Evolutionary conservation across 192 early-diverging fungal species (phyloP), one percentile per base, ranked within the genome.

Genomic region (Podila epigama): DNA sequence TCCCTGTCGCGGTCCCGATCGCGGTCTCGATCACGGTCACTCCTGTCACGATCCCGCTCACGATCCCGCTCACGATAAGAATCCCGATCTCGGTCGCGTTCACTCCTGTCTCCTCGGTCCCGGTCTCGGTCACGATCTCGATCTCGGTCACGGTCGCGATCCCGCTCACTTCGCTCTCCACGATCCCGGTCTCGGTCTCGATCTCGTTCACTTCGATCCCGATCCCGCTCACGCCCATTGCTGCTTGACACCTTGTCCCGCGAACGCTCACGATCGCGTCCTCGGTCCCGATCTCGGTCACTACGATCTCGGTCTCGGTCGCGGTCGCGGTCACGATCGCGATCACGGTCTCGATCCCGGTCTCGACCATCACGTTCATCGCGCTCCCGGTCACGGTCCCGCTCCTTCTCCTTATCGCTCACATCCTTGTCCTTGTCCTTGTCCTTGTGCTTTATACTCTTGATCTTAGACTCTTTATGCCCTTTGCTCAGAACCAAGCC

Each of bases 351-450:
- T 9, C 51, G 63, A 36, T 61, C 61, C 31, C 58, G 36, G 0
- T 69, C 67, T 20, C 52, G 22, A 5, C 52, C 25, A 28, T 54
- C 52, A 54, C 52, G 52, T 20, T 25, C 25, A 15, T 50, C 56
- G 33, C 55, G 42, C 41, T 59, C 54, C 9, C 18, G 44, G 10
- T 56, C 53, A 8, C 65, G 22, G 29, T 59, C 42, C 10, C 68
- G 68, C 37, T 63, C 55, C 57, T 22, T 57, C 33, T 36, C 60
- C 42, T 79, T 82, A 59, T 55, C 51, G 58, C 68, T 83, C 59
- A 63, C 65, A 70, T 79, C 70, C 55, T 75, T 81, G 67, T 72
- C 72, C 59, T 84, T 80, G 35, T 79, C 65, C 63, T 58, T 81
- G 67, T 72, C 72, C 62, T 84, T 80, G 50, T 75, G 58, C 63